phyloP scores from a whole-genome alignment of 2,329 filamentous ascomycete species.

The Alternaria longipes region DNA sequence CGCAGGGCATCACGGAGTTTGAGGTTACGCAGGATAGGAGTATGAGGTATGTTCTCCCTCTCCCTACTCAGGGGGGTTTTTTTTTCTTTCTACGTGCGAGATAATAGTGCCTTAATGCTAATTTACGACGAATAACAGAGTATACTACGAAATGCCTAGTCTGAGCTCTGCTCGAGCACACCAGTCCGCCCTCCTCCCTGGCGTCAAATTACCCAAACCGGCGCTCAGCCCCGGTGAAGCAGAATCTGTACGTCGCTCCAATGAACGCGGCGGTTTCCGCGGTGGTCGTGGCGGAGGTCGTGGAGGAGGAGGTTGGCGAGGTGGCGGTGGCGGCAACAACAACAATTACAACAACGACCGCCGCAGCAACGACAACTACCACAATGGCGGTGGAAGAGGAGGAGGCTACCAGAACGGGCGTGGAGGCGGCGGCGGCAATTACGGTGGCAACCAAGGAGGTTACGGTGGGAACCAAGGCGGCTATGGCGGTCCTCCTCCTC shows the following conservation, averaged over 20 bases:
- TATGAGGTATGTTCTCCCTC: constrained; percentile 70
- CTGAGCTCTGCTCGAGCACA: constrained; percentile 70
- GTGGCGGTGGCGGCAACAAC: constrained; percentile 46
- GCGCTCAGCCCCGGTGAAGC: constrained; percentile 74
- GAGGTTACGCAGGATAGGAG: constrained; percentile 68
- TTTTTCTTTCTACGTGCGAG: not conserved
- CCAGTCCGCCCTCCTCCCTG: constrained; percentile 93
- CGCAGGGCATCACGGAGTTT: constrained; percentile 55
- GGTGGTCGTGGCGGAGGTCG: constrained; percentile 30
- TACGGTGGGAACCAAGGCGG: constrained; percentile 25
- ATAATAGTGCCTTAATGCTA: constrained; percentile 27
- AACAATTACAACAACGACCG: constrained; percentile 51
- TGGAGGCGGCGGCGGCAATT: constrained; percentile 33
- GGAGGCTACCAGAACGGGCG: constrained; percentile 31
- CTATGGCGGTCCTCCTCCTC: constrained; percentile 21
- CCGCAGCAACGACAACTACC: constrained; percentile 31
- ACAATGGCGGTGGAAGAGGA: constrained; percentile 34
- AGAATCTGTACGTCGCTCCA: constrained; percentile 70
- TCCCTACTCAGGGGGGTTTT: not conserved
- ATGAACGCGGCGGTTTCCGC: constrained; percentile 63
- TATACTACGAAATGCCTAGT: constrained; percentile 84
- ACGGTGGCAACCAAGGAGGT: constrained; percentile 29
- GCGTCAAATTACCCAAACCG: constrained; percentile 75
- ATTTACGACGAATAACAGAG: constrained; percentile 60
- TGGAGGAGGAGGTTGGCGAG: constrained; percentile 31